Base-by-base conservation (phyloP, 108 stramenopile species). In the Fistulifera pelliculosa region DNA sequence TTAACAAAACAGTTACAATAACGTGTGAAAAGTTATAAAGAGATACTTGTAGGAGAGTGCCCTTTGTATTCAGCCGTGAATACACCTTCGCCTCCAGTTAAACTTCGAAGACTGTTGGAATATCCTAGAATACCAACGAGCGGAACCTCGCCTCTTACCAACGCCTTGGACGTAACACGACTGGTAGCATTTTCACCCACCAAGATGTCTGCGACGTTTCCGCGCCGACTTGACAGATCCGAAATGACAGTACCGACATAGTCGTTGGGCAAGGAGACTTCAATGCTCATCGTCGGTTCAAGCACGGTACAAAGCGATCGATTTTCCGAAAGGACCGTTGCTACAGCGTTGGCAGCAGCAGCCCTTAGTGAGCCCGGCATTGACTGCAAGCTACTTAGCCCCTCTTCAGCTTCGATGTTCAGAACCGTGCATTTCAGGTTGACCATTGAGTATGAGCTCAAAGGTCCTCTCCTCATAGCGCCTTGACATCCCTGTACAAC, bases 1-100 rank as follows among this genome's bases (percentile, higher is more conserved):
- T 3, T 35, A 35, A 35, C 31, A 35, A 35, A 35, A 35, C n/a
- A 35, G 31, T 3, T 35, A 35, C 31, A 35, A 6, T 35, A n/a
- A 8, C 8, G 31, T 35, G 31, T 35, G 3, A 6, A 35, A 6
- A 6, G 31, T 35, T 35, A 35, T 35, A 35, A 35, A 8, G 31
- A 35, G 8, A 35, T 35, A 35, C 31, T 35, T 35, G 31, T 35
- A 3, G 31, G 31, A 35, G 72, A 70, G 68, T 91, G 89, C 0
- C 89, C 85, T 47, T 78, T 84, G 65, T 89, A 89, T 54, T 93
- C 91, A 2, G 87, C 80, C 12, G 85, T 71, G 65, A 93, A 93
- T 8, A 73, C 73, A 27, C 81, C 91, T 64, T 88, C 86, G 27
- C 91, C 91, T 56, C 70, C 83, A 27, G 91, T 93, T 18, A 93